Percentiles rank a stretch among this genome's conserved stretches.
phyloP scores from a whole-genome alignment of 2,329 filamentous ascomycete species.

The Nothophoma quercina region DNA sequence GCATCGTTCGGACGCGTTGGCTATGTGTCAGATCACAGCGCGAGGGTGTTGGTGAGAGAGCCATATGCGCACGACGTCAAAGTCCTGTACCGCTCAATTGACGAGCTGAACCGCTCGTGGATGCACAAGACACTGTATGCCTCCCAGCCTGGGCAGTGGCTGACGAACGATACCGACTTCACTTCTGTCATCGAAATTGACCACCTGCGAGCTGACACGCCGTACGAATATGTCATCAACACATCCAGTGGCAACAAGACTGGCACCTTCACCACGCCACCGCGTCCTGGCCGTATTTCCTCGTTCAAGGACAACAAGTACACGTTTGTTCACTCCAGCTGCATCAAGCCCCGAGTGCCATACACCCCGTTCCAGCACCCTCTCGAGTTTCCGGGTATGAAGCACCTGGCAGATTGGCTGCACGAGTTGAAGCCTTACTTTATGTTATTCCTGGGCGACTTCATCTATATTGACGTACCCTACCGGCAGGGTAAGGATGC shows the following conservation, averaged over 20 bases:
- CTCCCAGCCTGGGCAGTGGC: conserved; percentile 53
- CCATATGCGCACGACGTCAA: conserved; percentile 74
- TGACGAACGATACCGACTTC: conserved; percentile 82
- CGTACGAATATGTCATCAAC: conserved; percentile 79
- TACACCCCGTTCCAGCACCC: conserved; percentile 87
- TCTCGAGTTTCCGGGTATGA: conserved; percentile 81
- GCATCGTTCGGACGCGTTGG: conserved; percentile 87
- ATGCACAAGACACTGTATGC: conserved; percentile 40
- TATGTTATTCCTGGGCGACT: conserved; percentile 79
- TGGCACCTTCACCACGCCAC: conserved; percentile 81
- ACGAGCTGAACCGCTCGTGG: conserved; percentile 39
- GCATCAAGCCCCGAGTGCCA: conserved; percentile 89
- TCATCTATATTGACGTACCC: conserved; percentile 91
- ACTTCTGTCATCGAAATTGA: conserved; percentile 75
- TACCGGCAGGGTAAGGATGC: conserved; percentile 74
- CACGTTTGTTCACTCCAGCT: conserved; percentile 91
- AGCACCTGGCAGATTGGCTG: conserved; percentile 76
- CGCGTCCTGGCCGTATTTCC: conserved; percentile 70
- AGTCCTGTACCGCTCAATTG: conserved; percentile 42
- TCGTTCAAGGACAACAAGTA: conserved; percentile 70
- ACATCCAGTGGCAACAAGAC: conserved; percentile 79
- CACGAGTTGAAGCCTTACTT: conserved; percentile 75
- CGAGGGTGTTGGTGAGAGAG: conserved; percentile 84
- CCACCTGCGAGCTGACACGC: conserved; percentile 72
- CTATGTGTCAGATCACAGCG: conserved; percentile 81